A percentile compares a stretch with the other conserved stretches of the same genome.
Evolutionary conservation across 2,329 filamentous ascomycete species (phyloP).

Genomic region (Trichoderma brevicompactum): DNA sequence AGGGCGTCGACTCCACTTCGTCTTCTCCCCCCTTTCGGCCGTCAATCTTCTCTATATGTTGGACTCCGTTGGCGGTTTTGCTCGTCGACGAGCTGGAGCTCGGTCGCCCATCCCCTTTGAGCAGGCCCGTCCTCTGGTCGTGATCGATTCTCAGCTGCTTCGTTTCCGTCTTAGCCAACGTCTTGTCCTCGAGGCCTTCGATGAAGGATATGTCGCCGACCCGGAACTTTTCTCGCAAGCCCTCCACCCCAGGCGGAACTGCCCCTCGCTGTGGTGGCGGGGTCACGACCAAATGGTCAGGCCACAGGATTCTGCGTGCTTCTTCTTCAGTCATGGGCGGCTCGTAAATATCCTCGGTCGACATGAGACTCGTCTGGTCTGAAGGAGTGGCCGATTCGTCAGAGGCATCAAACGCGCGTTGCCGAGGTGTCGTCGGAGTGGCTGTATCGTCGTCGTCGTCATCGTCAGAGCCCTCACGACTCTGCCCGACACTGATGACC

Average conservation of each 20-base stretch:
- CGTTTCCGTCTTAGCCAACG: conserved; percentile 41
- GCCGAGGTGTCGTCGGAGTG: conserved; percentile 29
- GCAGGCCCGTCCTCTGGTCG: conserved; percentile 37
- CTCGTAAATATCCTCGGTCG: conserved; percentile 36
- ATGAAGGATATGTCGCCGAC: conserved; percentile 42
- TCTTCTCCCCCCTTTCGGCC: conserved; percentile 1
- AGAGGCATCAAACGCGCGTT: conserved; percentile 25
- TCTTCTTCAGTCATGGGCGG: conserved; percentile 48
- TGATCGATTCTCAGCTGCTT: conserved; percentile 44
- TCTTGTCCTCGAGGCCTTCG: conserved; percentile 46
- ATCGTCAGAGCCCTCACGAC: not conserved
- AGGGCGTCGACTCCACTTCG: not conserved
- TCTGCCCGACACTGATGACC: not conserved
- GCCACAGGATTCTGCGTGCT: conserved; percentile 47
- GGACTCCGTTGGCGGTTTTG: not conserved
- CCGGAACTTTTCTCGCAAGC: conserved; percentile 48
- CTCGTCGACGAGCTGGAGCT: conserved; percentile 4
- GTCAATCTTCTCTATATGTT: conserved; percentile 15
- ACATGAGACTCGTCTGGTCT: conserved; percentile 24
- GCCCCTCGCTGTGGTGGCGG: conserved; percentile 11
- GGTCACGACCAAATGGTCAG: conserved; percentile 37
- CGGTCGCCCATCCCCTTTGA: conserved; percentile 33
- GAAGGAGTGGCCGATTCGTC: conserved; percentile 32
- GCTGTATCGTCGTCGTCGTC: conserved; percentile 21
- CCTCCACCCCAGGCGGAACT: conserved; percentile 34